Percentiles rank a stretch among this genome's conserved stretches.
Evolutionary conservation across 495 filamentous ascomycete species (phyloP).

Genomic region (Aspergillus steynii): DNA sequence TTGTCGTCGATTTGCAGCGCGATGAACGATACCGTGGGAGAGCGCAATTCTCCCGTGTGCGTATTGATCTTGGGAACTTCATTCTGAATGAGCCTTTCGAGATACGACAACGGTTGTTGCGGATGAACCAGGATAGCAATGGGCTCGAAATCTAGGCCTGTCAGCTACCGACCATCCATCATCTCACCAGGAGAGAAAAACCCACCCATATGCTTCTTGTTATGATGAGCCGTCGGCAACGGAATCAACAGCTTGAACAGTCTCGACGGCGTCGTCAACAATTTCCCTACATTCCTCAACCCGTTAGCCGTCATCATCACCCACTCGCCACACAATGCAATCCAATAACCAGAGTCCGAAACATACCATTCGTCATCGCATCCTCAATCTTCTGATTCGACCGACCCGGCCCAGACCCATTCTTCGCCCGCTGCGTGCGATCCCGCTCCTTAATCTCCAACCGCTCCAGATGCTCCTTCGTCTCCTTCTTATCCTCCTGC

Average conservation of each 20-base stretch:
- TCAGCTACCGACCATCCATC: constrained; percentile 32
- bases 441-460: constrained; percentile 9
- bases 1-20: constrained; percentile 72
- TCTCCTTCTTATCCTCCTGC: constrained; percentile 6
- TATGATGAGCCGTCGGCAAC: constrained; percentile 60
- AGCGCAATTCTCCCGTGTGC: constrained; percentile 59
- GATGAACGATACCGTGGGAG: constrained; percentile 76
- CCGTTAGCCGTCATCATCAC: background rate
- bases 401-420: background rate
- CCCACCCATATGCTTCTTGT: constrained; percentile 50
- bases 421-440: background rate
- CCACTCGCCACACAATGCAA: background rate
- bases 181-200: constrained; percentile 25
- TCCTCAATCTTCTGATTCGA: constrained; percentile 29
- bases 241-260: constrained; percentile 89
- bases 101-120: constrained; percentile 88
- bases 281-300: constrained; percentile 61
- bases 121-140: constrained; percentile 89
- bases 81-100: constrained; percentile 87
- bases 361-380: constrained; percentile 55
- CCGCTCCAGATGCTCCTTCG: constrained; percentile 13
- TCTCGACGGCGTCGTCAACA: constrained; percentile 85
- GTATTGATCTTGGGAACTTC: constrained; percentile 73
- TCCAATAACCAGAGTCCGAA: background rate
- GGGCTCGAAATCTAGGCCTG: constrained; percentile 67